These are phyloP conservation scores for Lecanicillium sp. DNA, from an alignment of 2,329 filamentous ascomycete species.

Conservation along the genomic window DNA sequence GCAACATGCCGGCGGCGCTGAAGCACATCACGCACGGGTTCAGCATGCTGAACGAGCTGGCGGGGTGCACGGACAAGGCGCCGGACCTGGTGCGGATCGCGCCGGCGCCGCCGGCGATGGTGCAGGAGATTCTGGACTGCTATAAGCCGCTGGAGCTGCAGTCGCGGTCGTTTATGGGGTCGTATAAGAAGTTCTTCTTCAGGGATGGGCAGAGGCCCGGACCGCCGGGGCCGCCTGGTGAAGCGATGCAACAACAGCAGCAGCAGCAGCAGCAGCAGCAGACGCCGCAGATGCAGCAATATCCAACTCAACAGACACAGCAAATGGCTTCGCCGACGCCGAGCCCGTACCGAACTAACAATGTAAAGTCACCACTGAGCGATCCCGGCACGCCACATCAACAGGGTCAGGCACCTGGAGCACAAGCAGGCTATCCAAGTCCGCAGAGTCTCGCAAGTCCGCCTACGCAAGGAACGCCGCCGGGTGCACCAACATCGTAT, in stretches of 20 bases:
- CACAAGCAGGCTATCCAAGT: constrained; percentile 24
- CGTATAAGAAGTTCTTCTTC: constrained; percentile 31
- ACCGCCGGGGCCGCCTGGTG: no score
- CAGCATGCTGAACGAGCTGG: constrained; percentile 34
- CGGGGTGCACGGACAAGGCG: constrained; percentile 30
- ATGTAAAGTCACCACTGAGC: not conserved
- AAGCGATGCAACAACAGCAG: constrained; percentile 10
- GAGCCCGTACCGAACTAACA: not conserved
- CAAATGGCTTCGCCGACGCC: not conserved
- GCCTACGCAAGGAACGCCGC: not conserved
- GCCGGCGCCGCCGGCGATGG: constrained; percentile 29
- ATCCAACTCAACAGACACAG: no score
- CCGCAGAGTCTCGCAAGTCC: constrained; percentile 30
- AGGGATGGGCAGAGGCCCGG: constrained; percentile 16
- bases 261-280: not conserved
- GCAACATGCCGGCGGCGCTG: constrained; percentile 33
- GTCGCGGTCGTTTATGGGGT: constrained; percentile 34
- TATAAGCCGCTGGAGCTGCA: constrained; percentile 34
- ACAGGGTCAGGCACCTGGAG: not conserved
- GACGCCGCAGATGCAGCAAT: not conserved
- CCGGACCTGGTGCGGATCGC: constrained; percentile 32
- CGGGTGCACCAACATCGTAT: not conserved
- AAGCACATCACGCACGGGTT: constrained; percentile 37
- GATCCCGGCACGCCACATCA: constrained; percentile 4
- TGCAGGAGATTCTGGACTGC: constrained; percentile 34